Conservation (phyloP, 1,284 basidiomycete genomes). For the Mycena citricolor region DNA sequence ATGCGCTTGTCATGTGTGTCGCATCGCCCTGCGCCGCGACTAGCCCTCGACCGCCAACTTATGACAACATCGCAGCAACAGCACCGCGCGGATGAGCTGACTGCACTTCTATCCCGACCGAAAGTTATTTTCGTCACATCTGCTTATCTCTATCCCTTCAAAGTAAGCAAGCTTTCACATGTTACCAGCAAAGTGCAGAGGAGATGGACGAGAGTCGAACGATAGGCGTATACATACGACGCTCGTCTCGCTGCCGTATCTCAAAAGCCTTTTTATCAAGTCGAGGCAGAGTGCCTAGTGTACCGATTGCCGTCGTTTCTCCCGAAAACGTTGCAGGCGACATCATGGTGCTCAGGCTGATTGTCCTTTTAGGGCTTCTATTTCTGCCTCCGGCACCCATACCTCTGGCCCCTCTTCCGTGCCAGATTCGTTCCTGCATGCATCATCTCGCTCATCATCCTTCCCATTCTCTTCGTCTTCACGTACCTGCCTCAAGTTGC, state of each 20-base stretch:
- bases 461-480: slow-evolving; percentile 50
- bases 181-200: too few relatives aligned
- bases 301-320: neutral
- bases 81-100: too few relatives aligned
- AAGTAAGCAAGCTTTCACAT: slow-evolving; percentile 10
- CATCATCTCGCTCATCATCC: slow-evolving; percentile 16
- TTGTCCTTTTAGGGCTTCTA: slow-evolving; percentile 14
- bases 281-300: too few relatives aligned
- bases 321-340: neutral
- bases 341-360: too few relatives aligned
- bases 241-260: too few relatives aligned
- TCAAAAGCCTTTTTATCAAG: too few relatives aligned
- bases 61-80: too few relatives aligned
- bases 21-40: too few relatives aligned
- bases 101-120: slow-evolving; percentile 17
- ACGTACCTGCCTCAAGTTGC: slow-evolving; percentile 72
- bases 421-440: slow-evolving; percentile 19
- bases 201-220: too few relatives aligned
- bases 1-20: too few relatives aligned
- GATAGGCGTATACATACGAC: too few relatives aligned
- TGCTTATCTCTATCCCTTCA: slow-evolving; percentile 20
- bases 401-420: slow-evolving; percentile 17
- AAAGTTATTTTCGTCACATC: slow-evolving; percentile 20
- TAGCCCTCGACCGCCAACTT: too few relatives aligned
- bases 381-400: slow-evolving; percentile 20